Evolutionary conservation across 2,329 filamentous ascomycete species (phyloP), one percentile per base, ranked within the genome.

Genomic region (Cladosporium halotolerans): DNA sequence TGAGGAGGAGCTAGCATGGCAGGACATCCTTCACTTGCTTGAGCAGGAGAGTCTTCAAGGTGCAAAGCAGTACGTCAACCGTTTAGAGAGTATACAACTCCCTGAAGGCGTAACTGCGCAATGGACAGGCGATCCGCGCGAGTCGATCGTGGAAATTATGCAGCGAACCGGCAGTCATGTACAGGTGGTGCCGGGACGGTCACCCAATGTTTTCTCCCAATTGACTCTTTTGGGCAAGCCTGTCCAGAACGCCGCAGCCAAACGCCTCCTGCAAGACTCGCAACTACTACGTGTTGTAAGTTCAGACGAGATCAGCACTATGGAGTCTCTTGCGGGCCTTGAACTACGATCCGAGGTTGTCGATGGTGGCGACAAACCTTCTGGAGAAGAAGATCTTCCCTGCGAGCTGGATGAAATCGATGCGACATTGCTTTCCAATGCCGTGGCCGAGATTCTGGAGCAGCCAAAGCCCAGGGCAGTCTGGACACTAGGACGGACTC

Each of bases 111-210:
- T 45, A 32, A n/a, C 23, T 8, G 51, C 51, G 10, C 18, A 43
- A 11, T 53, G 51, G 51, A 50, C 47, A n/a, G 47, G 55, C 7
- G 57, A 56, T 47, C 52, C 55, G 2, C 53, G 53, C 11, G 40
- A 55, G 7, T 56, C 57, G 18, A 55, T 65, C n/a, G 53, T 64
- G 19, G 64, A 67, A 38, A 58, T 67, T 10, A 61, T 63, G 63
- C 62, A 61, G 31, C 60, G 62, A n/a, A 66, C 63, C 5, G 58
- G 60, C n/a, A 61, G 63, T 44, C 62, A 66, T 49, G 58, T 63
- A 8, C 62, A 66, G 38, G 45, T 61, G 1, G 16, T 52, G 9
- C 45, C 33, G 13, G 16, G 42, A 7, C 34, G 48, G 10, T 40
- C 44, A 19, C 33, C 46, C 2, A 38, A 18, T 19, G 39, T 42